These are phyloP conservation scores for Psilocybe subaeruginosa DNA, from an alignment of 768 basidiomycete genomes.

Conservation along the genomic window DNA sequence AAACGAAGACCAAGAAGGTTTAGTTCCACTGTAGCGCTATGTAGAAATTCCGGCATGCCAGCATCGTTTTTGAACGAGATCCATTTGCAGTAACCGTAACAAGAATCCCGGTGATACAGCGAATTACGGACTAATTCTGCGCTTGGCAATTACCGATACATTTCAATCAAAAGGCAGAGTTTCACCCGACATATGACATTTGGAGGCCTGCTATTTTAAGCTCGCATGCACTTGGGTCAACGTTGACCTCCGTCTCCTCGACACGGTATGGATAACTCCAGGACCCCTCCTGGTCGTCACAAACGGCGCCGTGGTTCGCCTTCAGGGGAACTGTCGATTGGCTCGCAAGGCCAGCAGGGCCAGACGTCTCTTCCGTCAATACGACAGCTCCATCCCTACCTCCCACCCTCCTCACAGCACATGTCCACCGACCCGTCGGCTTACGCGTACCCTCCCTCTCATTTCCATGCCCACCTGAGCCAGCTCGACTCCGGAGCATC, in stretches of 20 bases:
- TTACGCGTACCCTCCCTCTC: conserved; percentile 15
- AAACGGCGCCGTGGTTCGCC: conserved; percentile 27
- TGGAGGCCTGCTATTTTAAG: conserved; percentile 16
- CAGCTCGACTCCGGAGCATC: conserved; percentile 15
- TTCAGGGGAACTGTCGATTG: conserved; percentile 22
- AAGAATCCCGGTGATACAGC: conserved; percentile 37
- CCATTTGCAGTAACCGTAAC: conserved; percentile 35
- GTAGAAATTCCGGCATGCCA: conserved; percentile 36
- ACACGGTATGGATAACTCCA: conserved; percentile 26
- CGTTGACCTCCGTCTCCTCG: conserved; percentile 18
- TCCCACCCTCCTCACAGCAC: conserved; percentile 49
- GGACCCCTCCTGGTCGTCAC: conserved; percentile 26
- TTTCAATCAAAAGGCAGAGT: conserved; percentile 21
- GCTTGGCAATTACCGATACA: conserved; percentile 26
- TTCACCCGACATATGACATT: conserved; percentile 20
- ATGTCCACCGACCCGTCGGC: conserved; percentile 15
- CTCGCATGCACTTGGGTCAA: conserved; percentile 15
- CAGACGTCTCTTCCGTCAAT: conserved; percentile 63
- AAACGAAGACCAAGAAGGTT: conserved; percentile 32
- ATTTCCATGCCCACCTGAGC: conserved; percentile 16
- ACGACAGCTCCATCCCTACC: conserved; percentile 67
- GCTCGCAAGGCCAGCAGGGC: conserved; percentile 27
- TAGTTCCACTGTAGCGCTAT: conserved; percentile 33
- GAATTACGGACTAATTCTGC: conserved; percentile 28
- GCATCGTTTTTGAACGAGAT: conserved; percentile 32